Evolutionary conservation across 2,329 filamentous ascomycete species (phyloP).

Genomic region (Sclerotinia nivalis): DNA sequence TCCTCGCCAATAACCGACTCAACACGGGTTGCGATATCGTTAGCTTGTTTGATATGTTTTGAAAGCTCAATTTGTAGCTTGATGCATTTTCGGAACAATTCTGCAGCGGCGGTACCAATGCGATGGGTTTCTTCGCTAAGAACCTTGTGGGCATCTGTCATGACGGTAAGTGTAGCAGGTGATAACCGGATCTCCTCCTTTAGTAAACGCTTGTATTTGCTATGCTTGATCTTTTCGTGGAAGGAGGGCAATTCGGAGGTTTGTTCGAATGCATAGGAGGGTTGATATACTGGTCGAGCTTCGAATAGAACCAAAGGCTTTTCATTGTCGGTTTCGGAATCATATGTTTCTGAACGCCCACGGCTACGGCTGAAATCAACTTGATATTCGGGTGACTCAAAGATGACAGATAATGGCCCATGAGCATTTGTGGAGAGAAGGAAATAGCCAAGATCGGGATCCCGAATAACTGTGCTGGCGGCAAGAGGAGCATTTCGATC

Average conservation of each 20-base stretch:
- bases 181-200: conserved; percentile 70
- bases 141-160: conserved; percentile 72
- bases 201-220: conserved; percentile 60
- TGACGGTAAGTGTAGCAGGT: conserved; percentile 67
- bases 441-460: conserved; percentile 65
- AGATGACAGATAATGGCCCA: conserved; percentile 58
- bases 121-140: conserved; percentile 68
- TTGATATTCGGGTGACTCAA: conserved; percentile 58
- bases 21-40: conserved; percentile 64
- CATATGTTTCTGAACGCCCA: conserved; percentile 48
- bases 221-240: conserved; percentile 58
- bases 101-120: conserved; percentile 68
- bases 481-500: conserved; percentile 51
- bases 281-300: conserved; percentile 66
- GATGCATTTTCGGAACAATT: conserved; percentile 71
- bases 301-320: conserved; percentile 57
- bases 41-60: conserved; percentile 66
- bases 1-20: conserved; percentile 63
- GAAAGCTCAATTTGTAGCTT: conserved; percentile 66
- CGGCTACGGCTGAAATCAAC: conserved; percentile 48
- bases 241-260: conserved; percentile 57
- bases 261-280: conserved; percentile 60
- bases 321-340: conserved; percentile 44
- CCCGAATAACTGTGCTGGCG: conserved; percentile 55
- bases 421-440: conserved; percentile 60